Evolutionary conservation across 1,139 yeast species (phyloP), one percentile per base, ranked within the genome.

Genomic region (Kluyveromyces sp.): DNA sequence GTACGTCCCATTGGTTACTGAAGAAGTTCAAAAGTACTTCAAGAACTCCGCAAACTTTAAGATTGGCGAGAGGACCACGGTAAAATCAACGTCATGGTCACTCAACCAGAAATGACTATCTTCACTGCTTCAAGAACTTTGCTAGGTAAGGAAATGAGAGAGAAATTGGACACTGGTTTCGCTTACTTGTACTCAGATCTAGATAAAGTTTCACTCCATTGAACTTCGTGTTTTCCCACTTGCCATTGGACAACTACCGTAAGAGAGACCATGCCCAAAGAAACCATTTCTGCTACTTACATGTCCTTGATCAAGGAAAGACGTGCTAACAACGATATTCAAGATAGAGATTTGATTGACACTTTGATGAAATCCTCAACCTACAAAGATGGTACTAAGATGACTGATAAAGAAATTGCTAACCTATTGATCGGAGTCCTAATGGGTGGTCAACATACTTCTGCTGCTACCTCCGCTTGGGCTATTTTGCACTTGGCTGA

Each of bases 381-480:
- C 50, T 92, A 92, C 71, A 89, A 86, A 66, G 98, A 92, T 64
- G 98, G 98, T 56, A 81, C 81, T 41, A 76, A 77, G 60, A 89
- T 92, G 97, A 83, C 96, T 36, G 98, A 94, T 66, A 83, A 83
- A 65, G 96, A 92, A 70, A 88, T 92, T 63, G 95, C 97, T 38
- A 85, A 90, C 69, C 74, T 94, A 65, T 74, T 89, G 68, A 92
- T 92, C 67, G 99, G 97, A 65, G 82, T 94, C 47, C 76, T 94
- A 53, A 92, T 92, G 99, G 99, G 98, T 58, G 99, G 98, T 52
- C 99, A 92, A 72, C 99, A 92, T 68, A 94, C 99, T 31, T 85
- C 96, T 57, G 95, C 97, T 42, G 78, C 97, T 29, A 92, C 98
- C 28, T 86, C 96, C 42, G 86, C 97, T 29, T 92, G 98, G 98